These are phyloP conservation scores for Cryomyces antarcticus DNA, from an alignment of 495 filamentous ascomycete genomes.

Conservation along the genomic window DNA sequence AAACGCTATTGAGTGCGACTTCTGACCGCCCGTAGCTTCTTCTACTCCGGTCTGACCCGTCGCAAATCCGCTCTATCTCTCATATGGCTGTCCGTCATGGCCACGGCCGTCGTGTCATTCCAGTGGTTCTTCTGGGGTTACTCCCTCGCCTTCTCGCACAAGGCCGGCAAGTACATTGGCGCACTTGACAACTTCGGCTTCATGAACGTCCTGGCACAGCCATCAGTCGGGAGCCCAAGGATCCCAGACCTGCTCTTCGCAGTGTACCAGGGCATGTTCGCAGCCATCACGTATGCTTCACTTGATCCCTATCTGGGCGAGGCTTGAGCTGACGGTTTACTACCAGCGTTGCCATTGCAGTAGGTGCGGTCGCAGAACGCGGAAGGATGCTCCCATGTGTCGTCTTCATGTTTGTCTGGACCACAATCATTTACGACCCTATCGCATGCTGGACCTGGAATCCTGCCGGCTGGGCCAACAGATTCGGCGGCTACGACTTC, in stretches of 20 bases:
- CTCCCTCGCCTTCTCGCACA: constrained; percentile 78
- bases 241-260: constrained; percentile 84
- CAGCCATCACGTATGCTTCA: constrained; percentile 58
- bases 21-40: constrained; percentile 39
- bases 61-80: constrained; percentile 87
- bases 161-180: constrained; percentile 65
- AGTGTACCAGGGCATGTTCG: constrained; percentile 97
- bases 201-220: constrained; percentile 54
- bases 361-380: constrained; percentile 81
- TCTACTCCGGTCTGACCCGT: constrained; percentile 95
- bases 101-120: constrained; percentile 74
- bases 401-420: constrained; percentile 94
- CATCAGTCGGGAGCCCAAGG: constrained; percentile 60
- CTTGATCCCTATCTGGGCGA: background rate
- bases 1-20: background rate
- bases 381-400: constrained; percentile 87
- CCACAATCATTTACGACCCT: constrained; percentile 45
- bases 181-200: constrained; percentile 75
- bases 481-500: constrained; percentile 80
- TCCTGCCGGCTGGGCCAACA: constrained; percentile 57
- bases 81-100: constrained; percentile 94
- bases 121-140: constrained; percentile 99
- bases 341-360: constrained; percentile 61
- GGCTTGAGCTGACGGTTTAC: background rate
- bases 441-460: constrained; percentile 91